These are phyloP conservation scores for Chrysopogon serrulatus DNA, from an alignment of 176 grass and related monocot species.

Conservation along the genomic window DNA sequence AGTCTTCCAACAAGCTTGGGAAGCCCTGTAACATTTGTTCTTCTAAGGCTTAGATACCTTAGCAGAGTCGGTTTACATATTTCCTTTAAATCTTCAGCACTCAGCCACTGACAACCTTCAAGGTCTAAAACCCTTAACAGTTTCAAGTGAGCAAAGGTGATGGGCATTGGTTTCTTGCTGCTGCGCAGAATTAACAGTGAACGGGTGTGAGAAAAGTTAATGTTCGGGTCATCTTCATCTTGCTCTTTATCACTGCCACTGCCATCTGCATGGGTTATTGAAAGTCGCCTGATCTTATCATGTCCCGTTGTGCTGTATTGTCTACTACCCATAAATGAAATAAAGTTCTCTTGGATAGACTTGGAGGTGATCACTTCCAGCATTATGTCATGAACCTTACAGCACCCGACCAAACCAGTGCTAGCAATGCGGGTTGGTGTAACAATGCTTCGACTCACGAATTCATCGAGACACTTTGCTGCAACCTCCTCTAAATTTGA, in stretches of 20 bases:
- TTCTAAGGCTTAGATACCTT: slow-evolving; percentile 7
- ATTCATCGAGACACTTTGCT: background rate
- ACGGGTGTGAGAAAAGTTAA: background rate
- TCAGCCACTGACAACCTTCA: slow-evolving; percentile 8
- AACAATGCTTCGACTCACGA: slow-evolving; percentile 7
- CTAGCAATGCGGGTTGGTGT: background rate
- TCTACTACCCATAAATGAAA: background rate
- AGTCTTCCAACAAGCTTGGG: background rate
- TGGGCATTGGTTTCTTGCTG: background rate
- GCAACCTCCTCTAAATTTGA: background rate
- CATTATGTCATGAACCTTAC: slow-evolving; percentile 23
- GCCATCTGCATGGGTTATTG: background rate
- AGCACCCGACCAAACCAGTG: background rate
- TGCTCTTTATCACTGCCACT: background rate
- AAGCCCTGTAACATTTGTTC: background rate
- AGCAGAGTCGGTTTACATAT: slow-evolving; percentile 5
- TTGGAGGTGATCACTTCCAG: background rate
- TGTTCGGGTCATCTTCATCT: background rate
- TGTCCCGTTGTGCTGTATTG: background rate
- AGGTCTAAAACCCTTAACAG: slow-evolving; percentile 12
- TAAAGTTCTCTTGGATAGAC: slow-evolving; percentile 11
- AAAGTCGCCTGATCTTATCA: background rate
- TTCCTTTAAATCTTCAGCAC: background rate
- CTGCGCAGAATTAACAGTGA: background rate
- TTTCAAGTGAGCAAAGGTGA: background rate